Base-by-base conservation (phyloP, 2,329 filamentous ascomycete species). In the Xylaria digitata region DNA sequence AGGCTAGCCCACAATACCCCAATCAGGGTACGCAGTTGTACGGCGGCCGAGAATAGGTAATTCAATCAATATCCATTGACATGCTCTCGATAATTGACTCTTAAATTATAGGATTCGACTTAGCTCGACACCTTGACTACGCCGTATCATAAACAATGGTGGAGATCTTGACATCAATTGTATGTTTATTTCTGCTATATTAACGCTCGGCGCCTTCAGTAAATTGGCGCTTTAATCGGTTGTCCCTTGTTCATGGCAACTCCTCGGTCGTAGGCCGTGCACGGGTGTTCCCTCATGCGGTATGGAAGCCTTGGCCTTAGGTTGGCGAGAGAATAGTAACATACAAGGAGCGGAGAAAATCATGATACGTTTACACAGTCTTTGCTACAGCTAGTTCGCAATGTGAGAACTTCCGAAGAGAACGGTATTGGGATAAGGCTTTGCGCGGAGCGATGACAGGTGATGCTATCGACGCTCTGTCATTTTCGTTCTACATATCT, bases 21-120 rank as follows among this genome's bases (percentile, higher is more conserved):
- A 86, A 86, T 4, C 89, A 89, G 70, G 85, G 83, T 60, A 83
- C 85, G 77, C 83, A 84, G 78, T 86, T 89, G 79, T 89, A 89
- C 75, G 87, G 78, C 77, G 87, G 78, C 77, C 87, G 86, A 84
- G 80, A 83, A 75, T 77, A 70, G 69, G 61, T 57, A 63, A 61
- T 40, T 23, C 13, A 46, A 19, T 15, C 34, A 43, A 21, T 1
- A 17, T 7, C 43, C 4, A 32, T 43, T 1, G 17, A 13, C 30
- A 30, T 13, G 30, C 17, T 30, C 21, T 15, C 17, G 17, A 30
- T n/a, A 17, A 52, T 53, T 50, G 37, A 66, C 46, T 45, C 50
- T 3, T 17, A n/a, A 49, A 46, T 56, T 13, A 17, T 11, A 67
- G 52, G 55, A 9, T 40, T 37, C 5, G 26, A 26, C 26, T 26